These are phyloP conservation scores for Leishmania aethiopica DNA, from an alignment of 208 protist species.

Conservation along the genomic window DNA sequence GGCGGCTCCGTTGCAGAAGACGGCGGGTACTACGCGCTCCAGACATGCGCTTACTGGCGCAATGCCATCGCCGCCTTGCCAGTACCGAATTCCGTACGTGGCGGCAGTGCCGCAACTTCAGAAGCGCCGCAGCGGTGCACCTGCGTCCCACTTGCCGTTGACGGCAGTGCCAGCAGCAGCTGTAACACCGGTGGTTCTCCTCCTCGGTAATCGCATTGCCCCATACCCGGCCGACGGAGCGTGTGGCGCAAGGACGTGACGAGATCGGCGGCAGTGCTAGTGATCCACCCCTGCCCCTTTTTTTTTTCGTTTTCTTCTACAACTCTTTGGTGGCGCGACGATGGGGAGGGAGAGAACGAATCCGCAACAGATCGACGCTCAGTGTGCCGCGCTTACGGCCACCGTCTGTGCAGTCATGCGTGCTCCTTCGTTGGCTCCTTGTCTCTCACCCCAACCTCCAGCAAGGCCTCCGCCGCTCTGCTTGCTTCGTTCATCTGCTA, in stretches of 20 bases:
- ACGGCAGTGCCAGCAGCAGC: neutral
- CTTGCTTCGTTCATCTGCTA: slow-evolving; percentile 4
- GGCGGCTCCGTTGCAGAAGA: neutral
- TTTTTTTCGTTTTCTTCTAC: neutral
- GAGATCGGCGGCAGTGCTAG: neutral
- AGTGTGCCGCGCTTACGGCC: neutral
- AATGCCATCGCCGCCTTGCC: neutral
- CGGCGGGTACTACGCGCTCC: neutral
- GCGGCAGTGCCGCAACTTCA: neutral
- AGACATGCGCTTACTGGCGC: neutral
- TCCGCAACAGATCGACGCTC: neutral
- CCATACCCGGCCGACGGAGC: slow-evolving; percentile 16
- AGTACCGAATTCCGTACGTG: slow-evolving; percentile 26
- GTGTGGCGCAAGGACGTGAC: neutral
- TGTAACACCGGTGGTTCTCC: slow-evolving; percentile 4
- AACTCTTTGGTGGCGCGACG: neutral
- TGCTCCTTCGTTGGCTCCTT: neutral
- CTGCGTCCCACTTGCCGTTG: neutral
- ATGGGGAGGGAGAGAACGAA: neutral
- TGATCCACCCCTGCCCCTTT: neutral
- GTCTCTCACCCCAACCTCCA: neutral
- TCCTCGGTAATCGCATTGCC: slow-evolving; percentile 14
- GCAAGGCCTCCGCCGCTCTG: neutral
- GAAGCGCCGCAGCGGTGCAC: neutral
- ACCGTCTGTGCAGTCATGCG: neutral